Conservation (phyloP, 345 rosid genomes). For the Balakata baccata region DNA sequence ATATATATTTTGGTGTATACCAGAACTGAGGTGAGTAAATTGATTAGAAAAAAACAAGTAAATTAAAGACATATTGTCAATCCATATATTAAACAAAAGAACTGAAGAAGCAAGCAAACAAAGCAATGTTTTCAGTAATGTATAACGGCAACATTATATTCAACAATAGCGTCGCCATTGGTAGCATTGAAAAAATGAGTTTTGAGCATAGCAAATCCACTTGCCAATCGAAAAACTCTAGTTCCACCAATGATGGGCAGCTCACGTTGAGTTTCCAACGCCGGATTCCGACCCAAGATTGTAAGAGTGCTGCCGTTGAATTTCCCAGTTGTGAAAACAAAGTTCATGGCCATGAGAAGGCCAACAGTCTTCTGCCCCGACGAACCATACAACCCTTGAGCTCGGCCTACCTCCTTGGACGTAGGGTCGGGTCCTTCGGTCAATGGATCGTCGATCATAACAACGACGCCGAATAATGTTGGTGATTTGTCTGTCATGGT, state of each 20-base stretch:
- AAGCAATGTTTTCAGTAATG: neutral
- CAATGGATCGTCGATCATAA: constrained; percentile 10
- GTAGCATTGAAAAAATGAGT: neutral
- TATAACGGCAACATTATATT: neutral
- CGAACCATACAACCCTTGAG: constrained; percentile 18
- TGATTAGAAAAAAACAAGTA: too few species aligned
- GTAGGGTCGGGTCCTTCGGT: constrained; percentile 15
- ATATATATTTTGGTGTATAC: too few species aligned
- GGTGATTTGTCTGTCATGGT: neutral
- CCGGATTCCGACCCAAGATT: neutral
- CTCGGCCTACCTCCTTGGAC: constrained; percentile 18
- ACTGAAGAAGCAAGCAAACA: neutral
- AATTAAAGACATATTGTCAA: too few species aligned
- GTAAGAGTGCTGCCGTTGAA: constrained; percentile 15
- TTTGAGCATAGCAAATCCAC: neutral
- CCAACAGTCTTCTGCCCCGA: neutral
- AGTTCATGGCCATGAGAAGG: constrained; percentile 11
- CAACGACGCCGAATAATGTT: neutral
- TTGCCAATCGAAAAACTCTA: neutral
- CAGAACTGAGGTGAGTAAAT: too few species aligned
- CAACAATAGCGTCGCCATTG: constrained; percentile 10
- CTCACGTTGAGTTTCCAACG: neutral
- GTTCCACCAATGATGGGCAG: constrained; percentile 6
- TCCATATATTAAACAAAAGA: too few species aligned
- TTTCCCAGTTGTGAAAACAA: constrained; percentile 5